A percentile compares a stretch with the other conserved stretches of the same genome.
Evolutionary conservation across 169 alveolate species (phyloP).

Genomic region (Babesia bigemina): DNA sequence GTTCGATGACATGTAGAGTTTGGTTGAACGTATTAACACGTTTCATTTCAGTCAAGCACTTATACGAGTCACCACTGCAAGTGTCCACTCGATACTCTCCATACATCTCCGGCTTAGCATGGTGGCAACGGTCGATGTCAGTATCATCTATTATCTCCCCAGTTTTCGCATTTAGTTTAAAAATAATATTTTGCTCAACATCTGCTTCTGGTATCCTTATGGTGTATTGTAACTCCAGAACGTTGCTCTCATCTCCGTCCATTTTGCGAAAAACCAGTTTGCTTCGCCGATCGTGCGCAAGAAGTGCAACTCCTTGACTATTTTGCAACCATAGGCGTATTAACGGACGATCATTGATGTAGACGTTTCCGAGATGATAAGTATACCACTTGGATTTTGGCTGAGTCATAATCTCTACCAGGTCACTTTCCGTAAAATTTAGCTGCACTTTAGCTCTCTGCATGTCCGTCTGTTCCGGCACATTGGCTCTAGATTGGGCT

Average conservation of each 20-base stretch:
- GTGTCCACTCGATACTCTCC: neutral
- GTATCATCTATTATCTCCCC: neutral
- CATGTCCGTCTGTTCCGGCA: too few relatives aligned
- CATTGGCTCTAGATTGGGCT: too few relatives aligned
- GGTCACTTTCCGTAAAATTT: slow-evolving; percentile 4
- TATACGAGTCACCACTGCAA: neutral
- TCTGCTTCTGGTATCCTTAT: slow-evolving; percentile 6
- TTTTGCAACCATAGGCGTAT: slow-evolving; percentile 19
- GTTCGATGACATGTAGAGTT: neutral
- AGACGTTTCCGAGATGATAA: slow-evolving; percentile 21
- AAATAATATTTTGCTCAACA: neutral
- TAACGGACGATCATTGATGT: slow-evolving; percentile 6
- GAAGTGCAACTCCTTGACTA: slow-evolving; percentile 2
- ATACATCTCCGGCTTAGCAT: neutral
- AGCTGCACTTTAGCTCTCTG: neutral
- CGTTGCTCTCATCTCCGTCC: neutral
- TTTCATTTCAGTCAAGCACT: neutral
- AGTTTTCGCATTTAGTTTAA: neutral
- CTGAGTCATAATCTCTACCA: neutral
- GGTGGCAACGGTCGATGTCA: neutral
- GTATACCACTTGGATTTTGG: slow-evolving; percentile 18
- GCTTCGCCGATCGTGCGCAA: slow-evolving; percentile 1
- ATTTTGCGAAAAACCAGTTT: neutral
- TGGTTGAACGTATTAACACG: neutral
- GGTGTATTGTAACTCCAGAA: neutral